These are phyloP conservation scores for Neopestalotiopsis sp. DNA, from an alignment of 2,329 filamentous ascomycete species.

Conservation along the genomic window DNA sequence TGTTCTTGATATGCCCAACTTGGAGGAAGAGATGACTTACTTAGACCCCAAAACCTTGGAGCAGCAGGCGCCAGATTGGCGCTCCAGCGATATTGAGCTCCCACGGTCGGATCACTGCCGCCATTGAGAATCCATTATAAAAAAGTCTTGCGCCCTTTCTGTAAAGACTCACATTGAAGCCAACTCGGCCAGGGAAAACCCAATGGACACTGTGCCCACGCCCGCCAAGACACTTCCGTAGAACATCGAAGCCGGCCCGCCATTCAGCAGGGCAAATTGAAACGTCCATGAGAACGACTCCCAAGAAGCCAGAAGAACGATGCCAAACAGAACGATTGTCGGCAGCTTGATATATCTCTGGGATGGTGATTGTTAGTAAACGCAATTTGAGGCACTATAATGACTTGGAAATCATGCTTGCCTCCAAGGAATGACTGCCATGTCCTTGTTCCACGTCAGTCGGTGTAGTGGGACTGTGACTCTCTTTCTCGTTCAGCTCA, in stretches of 20 bases:
- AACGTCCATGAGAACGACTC: conserved; percentile 1
- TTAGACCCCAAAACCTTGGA: not conserved
- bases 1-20: not conserved
- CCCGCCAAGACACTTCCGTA: conserved; percentile 4
- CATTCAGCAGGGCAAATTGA: conserved; percentile 6
- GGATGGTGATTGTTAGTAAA: not conserved
- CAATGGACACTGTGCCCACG: not conserved
- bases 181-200: conserved; percentile 8
- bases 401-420: not conserved
- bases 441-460: not conserved
- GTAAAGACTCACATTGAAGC: conserved; percentile 3
- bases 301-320: not conserved
- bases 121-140: not conserved
- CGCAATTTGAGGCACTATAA: no score
- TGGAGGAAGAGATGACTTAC: not conserved
- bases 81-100: conserved; percentile 7
- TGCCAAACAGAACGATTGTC: conserved; percentile 5
- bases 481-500: not conserved
- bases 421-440: not conserved
- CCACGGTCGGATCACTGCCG: conserved; percentile 6
- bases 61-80: not conserved
- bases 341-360: conserved; percentile 6
- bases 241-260: conserved; percentile 5
- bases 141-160: not conserved
- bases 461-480: not conserved